Evolutionary conservation across 164 flowering plant genomes (phyloP), one percentile per base, ranked within the genome.

Genomic region (Paratinospora sagittata): DNA sequence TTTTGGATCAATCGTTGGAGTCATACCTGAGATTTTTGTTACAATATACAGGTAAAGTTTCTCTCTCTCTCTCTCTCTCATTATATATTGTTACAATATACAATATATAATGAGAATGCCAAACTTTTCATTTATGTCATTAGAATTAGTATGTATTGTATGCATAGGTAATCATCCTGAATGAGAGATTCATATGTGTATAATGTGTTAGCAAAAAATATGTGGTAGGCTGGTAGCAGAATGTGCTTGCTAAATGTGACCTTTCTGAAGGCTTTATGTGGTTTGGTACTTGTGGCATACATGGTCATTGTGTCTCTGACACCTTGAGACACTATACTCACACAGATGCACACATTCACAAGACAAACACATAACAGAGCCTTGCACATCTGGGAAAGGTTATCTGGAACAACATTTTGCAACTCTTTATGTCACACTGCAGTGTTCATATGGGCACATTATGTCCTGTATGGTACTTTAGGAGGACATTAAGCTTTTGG

Each of bases 21-120:
- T 87, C 78, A 83, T 89, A 66, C 97, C 97, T 14, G 98, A 95
- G 74, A 81, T 81, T 13, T 90, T 92, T 70, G 84, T 91, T 72
- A 82, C 96, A 72, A 89, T 95, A 27, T 95, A 95, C 84, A 95
- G 96, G 98, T 95, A 80, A 2, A 84, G n/a, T n/a, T n/a, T 11
- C 12, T 57, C 67, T 74, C 71, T 70, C 19, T 70, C 62, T 7
- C 21, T 36, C 55, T 41, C 34, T 8, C n/a, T 24, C 8, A n/a
- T n/a, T n/a, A n/a, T n/a, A n/a, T n/a, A n/a, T n/a, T n/a, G n/a
- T n/a, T n/a, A n/a, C n/a, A n/a, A n/a, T n/a, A n/a, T n/a, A n/a
- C n/a, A n/a, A n/a, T n/a, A n/a, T n/a, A n/a, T n/a, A n/a, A n/a
- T n/a, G n/a, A n/a, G n/a, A n/a, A n/a, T n/a, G n/a, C n/a, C n/a